Conservation (phyloP, 768 basidiomycete species). For the Hericium alpestre region DNA sequence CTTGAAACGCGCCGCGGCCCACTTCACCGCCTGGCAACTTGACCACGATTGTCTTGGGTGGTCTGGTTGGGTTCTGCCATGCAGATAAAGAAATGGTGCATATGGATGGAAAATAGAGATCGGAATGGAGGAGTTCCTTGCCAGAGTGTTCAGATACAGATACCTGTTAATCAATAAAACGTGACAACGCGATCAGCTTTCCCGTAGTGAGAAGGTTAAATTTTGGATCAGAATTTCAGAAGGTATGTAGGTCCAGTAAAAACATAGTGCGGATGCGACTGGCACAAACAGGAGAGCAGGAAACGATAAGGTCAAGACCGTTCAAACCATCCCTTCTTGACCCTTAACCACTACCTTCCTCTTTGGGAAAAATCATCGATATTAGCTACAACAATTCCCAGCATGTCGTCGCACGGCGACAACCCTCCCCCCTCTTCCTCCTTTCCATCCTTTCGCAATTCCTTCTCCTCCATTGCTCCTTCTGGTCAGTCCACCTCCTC, state of each 20-base stretch:
- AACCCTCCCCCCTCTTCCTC: too few species aligned
- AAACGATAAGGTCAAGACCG: neutral
- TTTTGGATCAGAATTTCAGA: conserved; percentile 4
- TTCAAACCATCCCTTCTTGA: too few species aligned
- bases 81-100: conserved; percentile 5
- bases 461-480: too few species aligned
- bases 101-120: conserved; percentile 5
- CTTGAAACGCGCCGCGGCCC: conserved; percentile 8
- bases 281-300: neutral
- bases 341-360: too few species aligned
- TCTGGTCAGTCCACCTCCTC: too few species aligned
- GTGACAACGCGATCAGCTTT: conserved; percentile 8
- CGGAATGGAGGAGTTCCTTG: conserved; percentile 5
- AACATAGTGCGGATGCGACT: neutral
- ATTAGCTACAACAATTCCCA: too few species aligned
- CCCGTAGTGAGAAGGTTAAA: neutral
- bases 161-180: conserved; percentile 10
- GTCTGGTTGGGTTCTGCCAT: neutral
- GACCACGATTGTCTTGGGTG: conserved; percentile 5
- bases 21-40: conserved; percentile 10
- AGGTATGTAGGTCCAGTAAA: conserved; percentile 9
- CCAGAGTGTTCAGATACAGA: conserved; percentile 3
- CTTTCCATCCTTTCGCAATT: too few species aligned
- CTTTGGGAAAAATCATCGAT: too few species aligned
- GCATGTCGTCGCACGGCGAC: too few species aligned